Conservation (phyloP, 129 eudicot species). For the Solidago caesia region DNA sequence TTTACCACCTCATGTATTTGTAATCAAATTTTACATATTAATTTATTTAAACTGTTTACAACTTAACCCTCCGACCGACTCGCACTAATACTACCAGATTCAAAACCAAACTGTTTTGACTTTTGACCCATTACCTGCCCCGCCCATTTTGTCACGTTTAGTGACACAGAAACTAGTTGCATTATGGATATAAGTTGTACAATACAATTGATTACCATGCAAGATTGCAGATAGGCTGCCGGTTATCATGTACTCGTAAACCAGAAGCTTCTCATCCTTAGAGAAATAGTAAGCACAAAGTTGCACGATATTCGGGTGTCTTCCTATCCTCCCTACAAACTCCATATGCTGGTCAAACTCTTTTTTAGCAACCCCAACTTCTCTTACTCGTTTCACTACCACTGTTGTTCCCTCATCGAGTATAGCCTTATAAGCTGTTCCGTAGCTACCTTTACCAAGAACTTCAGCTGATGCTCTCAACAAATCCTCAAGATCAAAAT, state of each 20-base stretch:
- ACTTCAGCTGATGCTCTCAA: conserved; percentile 97
- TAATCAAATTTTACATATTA: too few species aligned
- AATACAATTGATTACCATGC: conserved; percentile 52
- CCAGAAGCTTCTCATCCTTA: conserved; percentile 96
- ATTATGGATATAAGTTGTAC: not conserved
- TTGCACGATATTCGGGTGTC: conserved; percentile 67
- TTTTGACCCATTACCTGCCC: not conserved
- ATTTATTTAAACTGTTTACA: not conserved
- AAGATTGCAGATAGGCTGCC: conserved; percentile 75
- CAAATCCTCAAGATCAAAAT: conserved; percentile 90
- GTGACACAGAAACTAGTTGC: not conserved
- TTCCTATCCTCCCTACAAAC: conserved; percentile 50
- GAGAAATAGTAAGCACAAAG: conserved; percentile 81
- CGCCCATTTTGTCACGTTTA: not conserved
- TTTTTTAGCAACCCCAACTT: conserved; percentile 63
- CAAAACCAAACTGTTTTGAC: not conserved
- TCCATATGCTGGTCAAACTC: conserved; percentile 93
- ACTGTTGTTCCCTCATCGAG: conserved; percentile 81
- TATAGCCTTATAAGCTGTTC: conserved; percentile 81
- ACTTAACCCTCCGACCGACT: not conserved
- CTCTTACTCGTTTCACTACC: conserved; percentile 81
- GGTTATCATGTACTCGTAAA: conserved; percentile 65
- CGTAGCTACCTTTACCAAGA: conserved; percentile 89
- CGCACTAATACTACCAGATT: too few species aligned
- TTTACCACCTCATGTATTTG: too few species aligned